Conservation (phyloP, 2,329 filamentous ascomycete genomes). For the Ophiosphaerella narmari region DNA sequence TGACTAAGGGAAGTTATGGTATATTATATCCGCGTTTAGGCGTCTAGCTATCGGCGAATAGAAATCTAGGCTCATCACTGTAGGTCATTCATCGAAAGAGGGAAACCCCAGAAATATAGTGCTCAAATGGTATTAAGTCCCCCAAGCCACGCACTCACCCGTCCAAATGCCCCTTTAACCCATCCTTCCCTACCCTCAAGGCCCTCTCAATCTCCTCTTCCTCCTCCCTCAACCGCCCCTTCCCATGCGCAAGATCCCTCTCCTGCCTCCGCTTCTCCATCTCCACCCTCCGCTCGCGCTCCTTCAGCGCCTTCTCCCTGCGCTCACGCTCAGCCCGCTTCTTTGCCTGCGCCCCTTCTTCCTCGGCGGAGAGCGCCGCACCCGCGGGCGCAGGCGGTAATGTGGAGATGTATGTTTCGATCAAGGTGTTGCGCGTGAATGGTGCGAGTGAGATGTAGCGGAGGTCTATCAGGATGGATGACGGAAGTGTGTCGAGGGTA, state of each 20-base stretch:
- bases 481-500: constrained; percentile 62
- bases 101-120: no score
- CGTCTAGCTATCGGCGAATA: no score
- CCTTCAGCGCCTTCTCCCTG: constrained; percentile 69
- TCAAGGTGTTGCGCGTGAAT: constrained; percentile 64
- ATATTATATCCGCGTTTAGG: no score
- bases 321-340: constrained; percentile 44
- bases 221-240: constrained; percentile 66
- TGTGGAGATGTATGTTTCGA: constrained; percentile 69
- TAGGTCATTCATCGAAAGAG: no score
- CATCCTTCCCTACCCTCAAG: constrained; percentile 70
- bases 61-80: no score
- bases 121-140: no score
- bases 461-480: constrained; percentile 66
- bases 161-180: constrained; percentile 65
- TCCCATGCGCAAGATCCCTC: constrained; percentile 64
- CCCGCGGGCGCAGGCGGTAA: constrained; percentile 63
- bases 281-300: constrained; percentile 65
- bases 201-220: constrained; percentile 71
- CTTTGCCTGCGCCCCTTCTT: constrained; percentile 55
- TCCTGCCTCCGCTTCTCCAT: constrained; percentile 67
- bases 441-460: constrained; percentile 71
- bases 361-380: constrained; percentile 50
- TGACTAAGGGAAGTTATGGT: no score
- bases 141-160: constrained; percentile 5